phyloP scores from a whole-genome alignment of 495 filamentous ascomycete genomes.

The Penicillium paxilli region DNA sequence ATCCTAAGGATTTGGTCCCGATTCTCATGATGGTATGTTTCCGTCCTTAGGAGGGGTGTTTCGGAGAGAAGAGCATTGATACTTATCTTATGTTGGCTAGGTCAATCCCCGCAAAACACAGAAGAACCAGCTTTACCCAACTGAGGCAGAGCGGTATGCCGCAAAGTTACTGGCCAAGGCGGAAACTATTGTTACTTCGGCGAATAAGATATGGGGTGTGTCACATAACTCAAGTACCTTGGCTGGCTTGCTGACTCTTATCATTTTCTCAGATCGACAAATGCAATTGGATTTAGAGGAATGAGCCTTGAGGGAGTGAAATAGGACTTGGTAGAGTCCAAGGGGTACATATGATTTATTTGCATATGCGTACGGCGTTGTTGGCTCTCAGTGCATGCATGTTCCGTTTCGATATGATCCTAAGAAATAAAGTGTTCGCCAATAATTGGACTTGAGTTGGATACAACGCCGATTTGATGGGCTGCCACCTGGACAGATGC shows the following conservation, averaged over 20 bases:
- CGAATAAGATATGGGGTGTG: conserved; percentile 72
- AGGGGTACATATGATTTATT: not conserved
- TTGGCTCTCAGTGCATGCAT: conserved; percentile 9
- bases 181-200: conserved; percentile 65
- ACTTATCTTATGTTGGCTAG: conserved; percentile 9
- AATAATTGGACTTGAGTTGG: too few relatives aligned
- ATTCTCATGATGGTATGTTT: conserved; percentile 62
- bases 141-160: conserved; percentile 61
- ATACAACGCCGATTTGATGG: too few relatives aligned
- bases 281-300: conserved; percentile 47
- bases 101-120: conserved; percentile 54
- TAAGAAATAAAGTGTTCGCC: too few relatives aligned
- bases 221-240: not conserved
- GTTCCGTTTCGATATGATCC: not conserved
- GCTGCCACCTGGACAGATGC: too few relatives aligned
- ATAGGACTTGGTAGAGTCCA: not conserved
- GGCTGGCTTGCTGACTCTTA: not conserved
- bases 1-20: conserved; percentile 66
- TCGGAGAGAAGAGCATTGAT: not conserved
- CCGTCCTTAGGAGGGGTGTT: not conserved
- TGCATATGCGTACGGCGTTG: conserved; percentile 1
- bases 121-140: conserved; percentile 55
- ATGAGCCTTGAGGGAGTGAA: conserved; percentile 5
- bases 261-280: conserved; percentile 33
- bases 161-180: conserved; percentile 67